Conservation (phyloP, 2,329 filamentous ascomycete genomes). For the Fusarium algeriense region DNA sequence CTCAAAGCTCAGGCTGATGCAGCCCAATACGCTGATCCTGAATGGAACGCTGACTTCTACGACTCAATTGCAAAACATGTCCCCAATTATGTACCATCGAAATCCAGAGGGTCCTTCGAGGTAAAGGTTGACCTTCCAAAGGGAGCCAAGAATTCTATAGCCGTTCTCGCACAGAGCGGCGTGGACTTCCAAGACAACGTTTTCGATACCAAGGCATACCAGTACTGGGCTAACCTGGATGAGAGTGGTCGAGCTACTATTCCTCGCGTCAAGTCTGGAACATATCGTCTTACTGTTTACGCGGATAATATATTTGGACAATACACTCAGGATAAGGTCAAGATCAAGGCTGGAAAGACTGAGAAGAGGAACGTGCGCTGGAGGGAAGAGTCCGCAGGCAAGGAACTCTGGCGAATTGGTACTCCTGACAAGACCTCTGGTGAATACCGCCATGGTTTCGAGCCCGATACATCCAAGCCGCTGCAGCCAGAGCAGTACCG, state of each 20-base stretch:
- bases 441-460: conserved; percentile 70
- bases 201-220: conserved; percentile 65
- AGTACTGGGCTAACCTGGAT: conserved; percentile 71
- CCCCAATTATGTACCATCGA: conserved; percentile 68
- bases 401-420: conserved; percentile 72
- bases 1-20: conserved; percentile 67
- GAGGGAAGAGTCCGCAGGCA: conserved; percentile 67
- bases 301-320: conserved; percentile 73
- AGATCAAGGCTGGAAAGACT: conserved; percentile 54
- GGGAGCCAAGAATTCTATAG: conserved; percentile 64
- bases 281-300: conserved; percentile 72
- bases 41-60: conserved; percentile 72
- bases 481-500: conserved; percentile 68
- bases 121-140: conserved; percentile 64
- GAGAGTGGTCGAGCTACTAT: conserved; percentile 63
- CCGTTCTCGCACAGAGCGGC: conserved; percentile 60
- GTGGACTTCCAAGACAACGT: conserved; percentile 58
- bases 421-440: conserved; percentile 71
- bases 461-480: conserved; percentile 60
- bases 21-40: conserved; percentile 60
- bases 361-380: conserved; percentile 59
- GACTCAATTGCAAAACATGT: conserved; percentile 71
- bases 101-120: conserved; percentile 63
- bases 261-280: conserved; percentile 66
- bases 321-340: conserved; percentile 64